phyloP scores from a whole-genome alignment of 768 basidiomycete species.

The Hysterangium stoloniferum region DNA sequence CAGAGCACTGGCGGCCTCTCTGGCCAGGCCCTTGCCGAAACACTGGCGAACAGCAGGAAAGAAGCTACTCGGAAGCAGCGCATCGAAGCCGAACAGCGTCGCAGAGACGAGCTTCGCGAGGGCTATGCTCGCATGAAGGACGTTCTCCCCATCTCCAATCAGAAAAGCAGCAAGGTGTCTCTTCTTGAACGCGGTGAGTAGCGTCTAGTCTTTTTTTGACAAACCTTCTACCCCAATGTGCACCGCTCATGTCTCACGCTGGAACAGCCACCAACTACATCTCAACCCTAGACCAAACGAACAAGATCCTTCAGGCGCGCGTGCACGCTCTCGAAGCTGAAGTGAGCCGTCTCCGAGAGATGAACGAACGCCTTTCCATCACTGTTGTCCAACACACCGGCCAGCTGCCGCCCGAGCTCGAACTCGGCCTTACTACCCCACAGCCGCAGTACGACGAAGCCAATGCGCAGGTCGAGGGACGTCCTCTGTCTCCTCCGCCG shows the following conservation, averaged over 20 bases:
- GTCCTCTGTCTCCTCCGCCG: constrained; percentile 10
- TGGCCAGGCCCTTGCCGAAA: constrained; percentile 43
- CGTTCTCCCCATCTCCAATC: constrained; percentile 77
- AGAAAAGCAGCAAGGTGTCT: constrained; percentile 88
- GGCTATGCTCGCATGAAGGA: constrained; percentile 86
- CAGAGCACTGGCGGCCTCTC: constrained; percentile 6
- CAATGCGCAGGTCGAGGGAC: neutral
- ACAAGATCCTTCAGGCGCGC: constrained; percentile 63
- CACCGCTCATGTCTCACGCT: constrained; percentile 9
- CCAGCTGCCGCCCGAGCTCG: constrained; percentile 28
- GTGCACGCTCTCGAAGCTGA: constrained; percentile 61
- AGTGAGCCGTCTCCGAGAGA: constrained; percentile 56
- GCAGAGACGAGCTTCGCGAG: constrained; percentile 83
- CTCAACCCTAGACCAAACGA: constrained; percentile 59
- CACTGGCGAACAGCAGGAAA: constrained; percentile 69
- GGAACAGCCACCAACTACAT: constrained; percentile 72
- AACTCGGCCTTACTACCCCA: neutral
- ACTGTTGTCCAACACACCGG: constrained; percentile 46
- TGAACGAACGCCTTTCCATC: constrained; percentile 82
- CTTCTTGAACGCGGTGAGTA: constrained; percentile 78
- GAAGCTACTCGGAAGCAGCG: constrained; percentile 79
- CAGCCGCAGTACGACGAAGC: constrained; percentile 3
- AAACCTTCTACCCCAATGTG: constrained; percentile 7
- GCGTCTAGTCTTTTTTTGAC: no score
- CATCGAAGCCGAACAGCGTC: constrained; percentile 84